Percentiles rank a stretch among this genome's conserved stretches.
Conservation (phyloP, 2,329 filamentous ascomycete species). For the Pseudogymnoascus sp. region DNA sequence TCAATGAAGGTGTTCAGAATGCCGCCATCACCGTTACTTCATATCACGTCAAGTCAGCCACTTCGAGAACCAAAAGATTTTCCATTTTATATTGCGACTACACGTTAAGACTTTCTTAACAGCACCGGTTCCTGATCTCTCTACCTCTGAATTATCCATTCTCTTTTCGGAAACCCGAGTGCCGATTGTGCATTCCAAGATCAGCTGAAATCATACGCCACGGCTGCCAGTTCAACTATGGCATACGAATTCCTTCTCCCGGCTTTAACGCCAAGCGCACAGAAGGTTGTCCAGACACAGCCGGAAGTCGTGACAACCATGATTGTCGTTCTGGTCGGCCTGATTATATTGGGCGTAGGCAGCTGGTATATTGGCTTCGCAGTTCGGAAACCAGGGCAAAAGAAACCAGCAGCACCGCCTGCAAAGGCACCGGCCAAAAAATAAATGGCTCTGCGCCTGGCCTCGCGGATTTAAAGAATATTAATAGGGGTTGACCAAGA, state of each 20-base stretch:
- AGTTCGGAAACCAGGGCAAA: conserved; percentile 1
- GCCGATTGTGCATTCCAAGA: not conserved
- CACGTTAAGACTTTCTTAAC: not conserved
- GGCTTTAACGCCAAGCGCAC: not conserved
- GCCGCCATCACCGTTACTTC: not conserved
- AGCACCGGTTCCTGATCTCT: not conserved
- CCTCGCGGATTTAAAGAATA: not conserved
- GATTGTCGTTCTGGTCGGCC: not conserved
- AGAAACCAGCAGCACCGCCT: not conserved
- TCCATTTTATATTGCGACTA: not conserved
- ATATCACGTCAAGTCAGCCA: not conserved
- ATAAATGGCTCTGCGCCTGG: not conserved
- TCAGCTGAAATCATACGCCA: not conserved
- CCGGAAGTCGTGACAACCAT: not conserved
- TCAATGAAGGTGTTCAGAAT: not conserved
- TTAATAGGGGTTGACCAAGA: not conserved
- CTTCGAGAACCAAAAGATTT: not conserved
- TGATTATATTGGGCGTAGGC: not conserved
- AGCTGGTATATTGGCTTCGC: not conserved
- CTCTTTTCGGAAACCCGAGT: not conserved
- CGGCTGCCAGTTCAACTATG: not conserved
- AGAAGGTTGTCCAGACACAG: not conserved
- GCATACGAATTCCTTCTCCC: conserved; percentile 3
- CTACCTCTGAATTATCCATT: not conserved
- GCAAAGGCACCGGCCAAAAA: not conserved